phyloP scores from a whole-genome alignment of 768 basidiomycete genomes.

The Trametes cinnabarina region DNA sequence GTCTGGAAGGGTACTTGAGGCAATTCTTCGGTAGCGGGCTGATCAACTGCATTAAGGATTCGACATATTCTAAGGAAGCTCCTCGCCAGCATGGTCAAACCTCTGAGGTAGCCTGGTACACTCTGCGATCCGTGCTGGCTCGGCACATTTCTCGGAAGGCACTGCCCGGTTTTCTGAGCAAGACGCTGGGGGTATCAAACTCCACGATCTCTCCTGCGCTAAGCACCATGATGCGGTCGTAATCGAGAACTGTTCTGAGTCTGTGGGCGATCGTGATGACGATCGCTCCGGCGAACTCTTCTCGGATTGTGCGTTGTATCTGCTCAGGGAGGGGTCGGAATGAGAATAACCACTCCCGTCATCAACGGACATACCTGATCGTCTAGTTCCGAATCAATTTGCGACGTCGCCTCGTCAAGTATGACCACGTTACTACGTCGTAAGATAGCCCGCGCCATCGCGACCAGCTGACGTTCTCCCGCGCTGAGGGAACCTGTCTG shows the following conservation, averaged over 20 bases:
- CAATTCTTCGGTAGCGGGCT: too few species aligned
- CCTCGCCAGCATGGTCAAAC: neutral
- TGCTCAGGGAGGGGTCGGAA: constrained; percentile 22
- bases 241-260: constrained; percentile 73
- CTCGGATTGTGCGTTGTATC: constrained; percentile 73
- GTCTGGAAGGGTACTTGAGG: too few species aligned
- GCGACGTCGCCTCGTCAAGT: constrained; percentile 78
- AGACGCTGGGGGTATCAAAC: constrained; percentile 61
- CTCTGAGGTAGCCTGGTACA: constrained; percentile 12
- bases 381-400: constrained; percentile 69
- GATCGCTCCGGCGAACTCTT: constrained; percentile 67
- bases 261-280: constrained; percentile 85
- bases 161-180: constrained; percentile 54
- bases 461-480: constrained; percentile 75
- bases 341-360: neutral
- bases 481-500: constrained; percentile 64
- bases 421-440: constrained; percentile 65
- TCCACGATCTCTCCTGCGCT: constrained; percentile 73
- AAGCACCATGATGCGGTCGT: constrained; percentile 72
- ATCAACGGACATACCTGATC: constrained; percentile 47
- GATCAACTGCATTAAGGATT: too few species aligned
- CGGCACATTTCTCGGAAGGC: constrained; percentile 69
- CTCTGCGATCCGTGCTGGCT: constrained; percentile 41
- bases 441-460: constrained; percentile 66
- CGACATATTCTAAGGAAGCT: neutral